Evolutionary conservation across 2,329 filamentous ascomycete genomes (phyloP), one percentile per base, ranked within the genome.

Genomic region (Truncatella angustata): DNA sequence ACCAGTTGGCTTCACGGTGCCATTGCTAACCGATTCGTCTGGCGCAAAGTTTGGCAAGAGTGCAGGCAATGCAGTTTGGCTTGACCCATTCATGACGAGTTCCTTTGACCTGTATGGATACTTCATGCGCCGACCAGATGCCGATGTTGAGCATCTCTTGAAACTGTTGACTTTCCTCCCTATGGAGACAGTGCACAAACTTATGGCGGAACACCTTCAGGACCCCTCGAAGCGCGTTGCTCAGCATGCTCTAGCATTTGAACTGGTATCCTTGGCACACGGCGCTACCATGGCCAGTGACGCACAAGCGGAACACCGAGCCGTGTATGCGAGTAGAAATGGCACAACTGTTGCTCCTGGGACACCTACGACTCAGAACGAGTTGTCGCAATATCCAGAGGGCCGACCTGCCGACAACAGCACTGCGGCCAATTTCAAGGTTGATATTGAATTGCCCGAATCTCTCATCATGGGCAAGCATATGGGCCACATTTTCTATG

Each of bases 1-100:
- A 14, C 90, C 92, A 0, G 81, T 93, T 55, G 94, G 94, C 6
- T 87, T 99, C 60, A 97, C 94, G 0, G 91, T 93, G 1, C 94
- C 94, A 0, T 81, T 99, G 2, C 76, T 99, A 34, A 96, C 91
- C 0, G 92, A 93, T 49, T 78, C 89, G 1, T 82, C 88, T 1
- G 94, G 94, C 16, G 84, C 84, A 65, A 99, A 99, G 70, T 92
- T 97, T 61, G 94, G 94, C 48, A 99, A 99, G 74, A 95, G 87
- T 56, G 88, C 91, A 2, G 93, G 92, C 23, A 97, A 97, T 67
- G 92, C 93, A 2, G 73, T 99, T 32, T 99, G 94, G 94, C 80
- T 99, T 3, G 91, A 97, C 67, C 78, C 79, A 49, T 85, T 87
- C 61, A 82, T 91, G 80, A 96, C 93, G 1, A 85, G 81, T 26